Percentiles rank a stretch among this genome's conserved stretches.
Conservation (phyloP, 768 basidiomycete genomes). For the Lenzites betulinus region DNA sequence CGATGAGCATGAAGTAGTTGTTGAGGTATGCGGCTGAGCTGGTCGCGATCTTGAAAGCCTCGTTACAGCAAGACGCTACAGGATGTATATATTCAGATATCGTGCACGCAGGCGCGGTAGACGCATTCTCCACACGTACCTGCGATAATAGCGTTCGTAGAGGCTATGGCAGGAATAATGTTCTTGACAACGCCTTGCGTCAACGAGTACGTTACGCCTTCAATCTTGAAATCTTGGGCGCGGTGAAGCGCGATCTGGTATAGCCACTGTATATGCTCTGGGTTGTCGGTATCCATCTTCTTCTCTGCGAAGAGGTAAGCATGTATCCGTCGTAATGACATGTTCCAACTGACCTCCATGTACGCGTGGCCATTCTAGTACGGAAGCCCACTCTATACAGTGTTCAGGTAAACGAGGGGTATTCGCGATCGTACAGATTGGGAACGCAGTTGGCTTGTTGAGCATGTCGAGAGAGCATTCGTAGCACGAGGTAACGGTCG, state of each 20-base stretch:
- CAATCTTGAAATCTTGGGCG: conserved; percentile 94
- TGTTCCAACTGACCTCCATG: conserved; percentile 64
- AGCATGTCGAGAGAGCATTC: conserved; percentile 99
- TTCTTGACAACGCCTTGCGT: conserved; percentile 99
- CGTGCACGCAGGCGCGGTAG: too few relatives aligned
- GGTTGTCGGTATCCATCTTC: conserved; percentile 96
- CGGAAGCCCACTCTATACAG: conserved; percentile 99
- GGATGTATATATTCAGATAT: neutral
- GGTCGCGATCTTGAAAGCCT: conserved; percentile 98
- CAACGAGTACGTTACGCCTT: conserved; percentile 96
- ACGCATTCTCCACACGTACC: conserved; percentile 46
- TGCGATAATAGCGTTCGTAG: conserved; percentile 97
- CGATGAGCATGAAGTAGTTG: conserved; percentile 99
- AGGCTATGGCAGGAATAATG: conserved; percentile 98
- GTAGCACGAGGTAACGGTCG: conserved; percentile 94
- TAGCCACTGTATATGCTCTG: conserved; percentile 95
- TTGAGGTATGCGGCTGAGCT: conserved; percentile 92
- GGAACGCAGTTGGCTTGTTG: conserved; percentile 95
- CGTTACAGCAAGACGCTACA: conserved; percentile 93
- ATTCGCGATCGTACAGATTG: conserved; percentile 98
- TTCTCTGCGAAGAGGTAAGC: conserved; percentile 59
- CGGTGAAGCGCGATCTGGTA: conserved; percentile 78
- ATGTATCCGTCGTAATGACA: neutral
- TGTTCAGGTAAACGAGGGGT: conserved; percentile 98
- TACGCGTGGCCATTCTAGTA: conserved; percentile 96